These are phyloP conservation scores for Podila horticola DNA, from an alignment of 192 early-diverging fungal species.

Conservation along the genomic window DNA sequence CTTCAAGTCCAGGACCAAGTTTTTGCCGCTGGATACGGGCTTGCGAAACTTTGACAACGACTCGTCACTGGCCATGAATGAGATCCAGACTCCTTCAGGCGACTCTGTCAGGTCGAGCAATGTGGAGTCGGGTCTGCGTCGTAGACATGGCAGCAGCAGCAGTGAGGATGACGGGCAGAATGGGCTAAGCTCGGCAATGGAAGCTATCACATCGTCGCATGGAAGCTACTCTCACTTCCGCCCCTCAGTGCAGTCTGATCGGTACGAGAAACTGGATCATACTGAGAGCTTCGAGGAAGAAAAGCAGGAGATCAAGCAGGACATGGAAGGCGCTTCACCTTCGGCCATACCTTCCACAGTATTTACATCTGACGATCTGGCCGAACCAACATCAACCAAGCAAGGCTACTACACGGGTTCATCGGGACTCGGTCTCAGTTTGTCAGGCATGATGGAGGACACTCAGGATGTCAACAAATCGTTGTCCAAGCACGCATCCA, in stretches of 20 bases:
- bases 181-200: background rate
- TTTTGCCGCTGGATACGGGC: conserved; percentile 50
- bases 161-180: background rate
- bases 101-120: conserved; percentile 3
- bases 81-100: background rate
- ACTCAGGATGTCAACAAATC: background rate
- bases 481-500: background rate
- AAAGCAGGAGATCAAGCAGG: background rate
- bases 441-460: conserved; percentile 4
- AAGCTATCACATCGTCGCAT: no score
- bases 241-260: conserved; percentile 9
- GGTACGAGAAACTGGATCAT: conserved; percentile 20
- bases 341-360: background rate
- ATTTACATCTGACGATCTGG: no score
- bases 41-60: conserved; percentile 42
- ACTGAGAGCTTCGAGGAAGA: conserved; percentile 9
- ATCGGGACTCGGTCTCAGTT: background rate
- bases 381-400: background rate
- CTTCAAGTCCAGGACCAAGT: conserved; percentile 59
- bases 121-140: conserved; percentile 9
- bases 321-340: conserved; percentile 4
- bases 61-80: conserved; percentile 6
- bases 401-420: background rate
- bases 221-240: background rate
- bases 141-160: background rate